Base-by-base conservation (phyloP, 352 stramenopile species). In the Thalassiosira mediterranea region DNA sequence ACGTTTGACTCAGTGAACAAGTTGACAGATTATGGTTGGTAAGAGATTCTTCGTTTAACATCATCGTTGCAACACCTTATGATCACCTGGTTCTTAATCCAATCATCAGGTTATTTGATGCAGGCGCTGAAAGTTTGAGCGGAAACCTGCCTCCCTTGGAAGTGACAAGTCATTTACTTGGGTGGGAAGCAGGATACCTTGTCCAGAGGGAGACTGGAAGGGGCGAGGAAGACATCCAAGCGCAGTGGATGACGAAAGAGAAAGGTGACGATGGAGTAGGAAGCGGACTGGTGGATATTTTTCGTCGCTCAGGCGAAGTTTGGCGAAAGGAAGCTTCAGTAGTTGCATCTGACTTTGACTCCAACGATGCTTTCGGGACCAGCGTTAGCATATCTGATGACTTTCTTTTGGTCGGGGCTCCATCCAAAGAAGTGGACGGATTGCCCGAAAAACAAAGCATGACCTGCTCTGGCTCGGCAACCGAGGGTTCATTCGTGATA, bases 1-100 rank as follows among this genome's bases (percentile, higher is more conserved):
- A 84, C 77, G 25, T 90, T 88, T 60, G 3, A 78, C 10, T 84
- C 72, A 1, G 68, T 88, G n/a, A 86, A 88, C 42, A 76, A 72
- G 26, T 54, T 75, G 28, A 84, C 69, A 4, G 53, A 81, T 15
- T 87, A 83, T 49, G 81, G 77, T 23, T 87, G 74, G 73, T 42
- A 13, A 42, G 34, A 13, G 34, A 42, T 13, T 42, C 34, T 42
- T 42, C 34, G 7, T 7, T 42, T 13, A 42, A 13, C 34, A 42
- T 42, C 34, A 42, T 42, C 13, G 13, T 13, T 13, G n/a, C n/a
- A n/a, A n/a, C n/a, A n/a, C n/a, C n/a, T n/a, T n/a, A n/a, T n/a
- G n/a, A n/a, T n/a, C n/a, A n/a, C n/a, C n/a, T n/a, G n/a, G 34
- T 13, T 13, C 13, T 13, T 42, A 13, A 42, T 42, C 34, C 34